Percentiles rank a stretch among this genome's conserved stretches.
These are phyloP conservation scores for Gossypium schwendimanii DNA, from an alignment of 441 rosid species.

Conservation along the genomic window DNA sequence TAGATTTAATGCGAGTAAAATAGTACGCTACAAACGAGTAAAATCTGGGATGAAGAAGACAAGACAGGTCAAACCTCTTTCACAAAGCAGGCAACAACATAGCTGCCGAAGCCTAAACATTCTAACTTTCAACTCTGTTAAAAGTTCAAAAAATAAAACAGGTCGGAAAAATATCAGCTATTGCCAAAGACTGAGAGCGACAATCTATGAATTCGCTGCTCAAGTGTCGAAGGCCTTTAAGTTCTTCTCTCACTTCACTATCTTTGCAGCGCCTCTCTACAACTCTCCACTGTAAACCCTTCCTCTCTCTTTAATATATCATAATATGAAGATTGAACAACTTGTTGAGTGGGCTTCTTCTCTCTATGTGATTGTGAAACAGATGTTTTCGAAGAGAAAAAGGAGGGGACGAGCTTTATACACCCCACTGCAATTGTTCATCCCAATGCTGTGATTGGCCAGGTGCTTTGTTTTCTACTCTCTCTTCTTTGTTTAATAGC, in stretches of 20 bases:
- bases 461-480: slow-evolving; percentile 29
- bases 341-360: slow-evolving; percentile 11
- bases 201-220: slow-evolving; percentile 38
- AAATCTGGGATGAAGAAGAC: neutral
- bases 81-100: neutral
- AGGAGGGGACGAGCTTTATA: slow-evolving; percentile 31
- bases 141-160: neutral
- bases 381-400: slow-evolving; percentile 33
- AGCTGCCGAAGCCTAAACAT: neutral
- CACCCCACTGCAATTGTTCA: slow-evolving; percentile 79
- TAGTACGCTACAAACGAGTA: neutral
- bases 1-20: neutral
- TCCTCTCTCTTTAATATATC: neutral
- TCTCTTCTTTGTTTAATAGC: neutral
- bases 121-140: neutral
- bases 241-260: slow-evolving; percentile 20
- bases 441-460: slow-evolving; percentile 69
- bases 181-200: neutral
- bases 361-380: slow-evolving; percentile 3
- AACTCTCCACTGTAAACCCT: slow-evolving; percentile 22
- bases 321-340: neutral
- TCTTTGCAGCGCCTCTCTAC: slow-evolving; percentile 30
- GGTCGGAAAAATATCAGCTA: neutral
- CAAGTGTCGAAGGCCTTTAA: slow-evolving; percentile 33
- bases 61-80: neutral